Conservation (phyloP, 2,329 filamentous ascomycete genomes). For the Verticillium longisporum region DNA sequence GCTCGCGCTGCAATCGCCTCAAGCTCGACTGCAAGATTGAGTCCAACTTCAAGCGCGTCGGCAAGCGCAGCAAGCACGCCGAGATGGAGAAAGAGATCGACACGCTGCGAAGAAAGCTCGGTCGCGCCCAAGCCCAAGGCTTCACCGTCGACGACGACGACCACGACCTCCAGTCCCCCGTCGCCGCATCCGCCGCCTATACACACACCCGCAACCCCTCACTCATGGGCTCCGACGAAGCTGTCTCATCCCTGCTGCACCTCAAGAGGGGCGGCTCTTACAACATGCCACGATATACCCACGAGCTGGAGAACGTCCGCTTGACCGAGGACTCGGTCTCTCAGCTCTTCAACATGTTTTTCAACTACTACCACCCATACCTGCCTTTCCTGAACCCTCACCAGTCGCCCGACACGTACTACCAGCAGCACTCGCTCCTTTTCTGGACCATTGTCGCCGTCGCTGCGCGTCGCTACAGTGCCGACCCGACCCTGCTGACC, state of each 20-base stretch:
- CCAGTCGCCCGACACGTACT: conserved; percentile 65
- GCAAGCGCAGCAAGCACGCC: conserved; percentile 75
- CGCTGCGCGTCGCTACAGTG: conserved; percentile 62
- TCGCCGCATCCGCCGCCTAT: conserved; percentile 49
- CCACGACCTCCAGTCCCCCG: conserved; percentile 53
- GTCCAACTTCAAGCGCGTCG: conserved; percentile 78
- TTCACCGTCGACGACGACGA: conserved; percentile 47
- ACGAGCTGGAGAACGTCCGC: conserved; percentile 57
- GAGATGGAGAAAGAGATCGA: conserved; percentile 84
- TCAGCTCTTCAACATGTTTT: conserved; percentile 68
- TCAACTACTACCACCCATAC: conserved; percentile 69
- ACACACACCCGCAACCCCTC: conserved; percentile 56
- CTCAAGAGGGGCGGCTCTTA: conserved; percentile 60
- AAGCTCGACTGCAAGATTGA: conserved; percentile 82
- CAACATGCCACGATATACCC: conserved; percentile 50
- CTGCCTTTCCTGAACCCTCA: conserved; percentile 65
- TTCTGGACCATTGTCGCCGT: conserved; percentile 82
- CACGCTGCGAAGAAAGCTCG: conserved; percentile 53
- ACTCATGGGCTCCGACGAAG: conserved; percentile 62
- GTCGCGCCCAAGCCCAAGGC: conserved; percentile 53
- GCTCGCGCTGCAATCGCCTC: conserved; percentile 70
- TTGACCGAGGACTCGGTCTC: conserved; percentile 57
- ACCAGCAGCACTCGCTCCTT: conserved; percentile 69
- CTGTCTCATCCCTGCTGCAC: conserved; percentile 59
- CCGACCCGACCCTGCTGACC: conserved; percentile 57